Conservation (phyloP, 345 rosid species). For the Eutrema heterophyllum region DNA sequence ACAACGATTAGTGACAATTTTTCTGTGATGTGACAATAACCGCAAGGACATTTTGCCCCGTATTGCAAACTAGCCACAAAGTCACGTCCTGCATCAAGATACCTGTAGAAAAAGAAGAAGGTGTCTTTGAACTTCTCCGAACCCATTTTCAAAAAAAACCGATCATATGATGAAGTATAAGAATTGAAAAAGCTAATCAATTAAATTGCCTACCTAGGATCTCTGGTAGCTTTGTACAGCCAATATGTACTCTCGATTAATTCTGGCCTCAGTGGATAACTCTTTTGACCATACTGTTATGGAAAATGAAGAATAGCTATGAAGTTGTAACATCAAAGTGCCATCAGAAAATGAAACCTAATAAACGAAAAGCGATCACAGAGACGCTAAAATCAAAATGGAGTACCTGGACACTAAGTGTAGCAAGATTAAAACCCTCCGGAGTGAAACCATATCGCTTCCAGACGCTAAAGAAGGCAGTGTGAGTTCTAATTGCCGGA, state of each 20-base stretch:
- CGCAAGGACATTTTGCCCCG: conserved; percentile 94
- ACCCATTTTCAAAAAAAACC: not conserved
- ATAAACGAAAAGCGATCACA: not conserved
- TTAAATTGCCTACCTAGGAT: conserved; percentile 55
- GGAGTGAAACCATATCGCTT: conserved; percentile 93
- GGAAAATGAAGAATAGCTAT: conserved; percentile 1
- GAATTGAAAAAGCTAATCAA: not conserved
- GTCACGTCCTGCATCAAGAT: conserved; percentile 92
- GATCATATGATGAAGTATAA: not conserved
- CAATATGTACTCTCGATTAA: conserved; percentile 95
- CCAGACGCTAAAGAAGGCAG: conserved; percentile 97
- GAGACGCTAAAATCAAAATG: not conserved
- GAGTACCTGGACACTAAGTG: conserved; percentile 42
- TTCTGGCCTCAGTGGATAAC: conserved; percentile 97
- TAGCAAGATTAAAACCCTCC: conserved; percentile 95
- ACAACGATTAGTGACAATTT: too few relatives aligned
- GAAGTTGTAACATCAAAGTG: conserved; percentile 2
- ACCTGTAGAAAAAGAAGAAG: conserved; percentile 37
- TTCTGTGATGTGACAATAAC: conserved; percentile 91
- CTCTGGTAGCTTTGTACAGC: conserved; percentile 96
- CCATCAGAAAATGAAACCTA: too few relatives aligned
- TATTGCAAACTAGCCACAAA: conserved; percentile 94
- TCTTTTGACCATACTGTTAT: conserved; percentile 82
- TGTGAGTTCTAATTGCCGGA: conserved; percentile 94
- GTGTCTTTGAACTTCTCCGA: not conserved